Conservation (phyloP, 306 rosid species). For the Fagus sylvatica region DNA sequence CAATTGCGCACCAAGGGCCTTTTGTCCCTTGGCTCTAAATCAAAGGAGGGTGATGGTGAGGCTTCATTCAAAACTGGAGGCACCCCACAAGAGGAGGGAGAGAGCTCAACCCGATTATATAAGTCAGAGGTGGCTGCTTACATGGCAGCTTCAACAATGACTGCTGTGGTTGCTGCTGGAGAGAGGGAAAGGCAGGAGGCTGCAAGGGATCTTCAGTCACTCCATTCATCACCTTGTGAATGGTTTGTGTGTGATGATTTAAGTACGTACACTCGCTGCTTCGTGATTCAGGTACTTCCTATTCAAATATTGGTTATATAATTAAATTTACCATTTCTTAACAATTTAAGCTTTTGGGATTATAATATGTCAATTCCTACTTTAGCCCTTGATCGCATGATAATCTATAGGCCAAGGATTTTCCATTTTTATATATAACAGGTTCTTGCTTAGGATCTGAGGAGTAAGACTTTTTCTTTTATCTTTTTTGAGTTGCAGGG, state of each 20-base stretch:
- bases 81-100: conserved; percentile 31
- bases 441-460: not conserved
- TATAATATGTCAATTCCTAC: not conserved
- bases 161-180: conserved; percentile 81
- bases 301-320: too few relatives aligned
- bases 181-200: conserved; percentile 79
- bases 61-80: conserved; percentile 26
- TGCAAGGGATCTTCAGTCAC: conserved; percentile 78
- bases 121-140: conserved; percentile 83
- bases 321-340: too few relatives aligned
- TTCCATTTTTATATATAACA: not conserved
- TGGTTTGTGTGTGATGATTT: conserved; percentile 93
- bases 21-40: conserved; percentile 40
- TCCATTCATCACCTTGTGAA: conserved; percentile 89
- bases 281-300: conserved; percentile 76
- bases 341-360: too few relatives aligned
- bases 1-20: conserved; percentile 54
- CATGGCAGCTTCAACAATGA: conserved; percentile 89
- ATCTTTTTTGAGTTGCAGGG: conserved; percentile 54
- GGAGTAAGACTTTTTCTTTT: not conserved
- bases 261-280: conserved; percentile 71
- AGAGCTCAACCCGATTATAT: conserved; percentile 38
- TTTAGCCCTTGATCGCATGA: not conserved
- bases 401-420: not conserved
- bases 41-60: conserved; percentile 27